Evolutionary conservation across 352 stramenopile genomes (phyloP), one percentile per base, ranked within the genome.

Genomic region (Globisporangium middletonii): DNA sequence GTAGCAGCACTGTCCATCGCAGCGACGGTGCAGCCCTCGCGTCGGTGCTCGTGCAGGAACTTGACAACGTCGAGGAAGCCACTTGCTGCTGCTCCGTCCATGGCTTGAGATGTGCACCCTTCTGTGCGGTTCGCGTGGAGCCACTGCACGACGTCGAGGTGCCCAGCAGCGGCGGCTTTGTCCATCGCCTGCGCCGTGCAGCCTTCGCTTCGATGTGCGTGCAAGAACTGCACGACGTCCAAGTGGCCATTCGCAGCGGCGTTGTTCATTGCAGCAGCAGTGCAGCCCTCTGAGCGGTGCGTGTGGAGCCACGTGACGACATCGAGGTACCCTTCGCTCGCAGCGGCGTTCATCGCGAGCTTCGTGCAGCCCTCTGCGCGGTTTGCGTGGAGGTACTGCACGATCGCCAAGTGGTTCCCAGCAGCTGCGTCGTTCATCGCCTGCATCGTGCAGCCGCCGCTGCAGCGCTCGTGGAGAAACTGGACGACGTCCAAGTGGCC

Each of bases 341-440:
- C 53, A 43, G 53, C 53, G 1, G 8, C 27, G 53, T 42, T 45
- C 53, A 58, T 58, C 28, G 67, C 52, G 16, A 68, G 65, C 8
- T 57, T 72, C 54, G 71, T 69, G 23, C 70, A 64, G 12, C 50
- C 50, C 41, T 69, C 50, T 23, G 65, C 63, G 28, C 61, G 73
- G 49, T 77, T 53, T 15, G 59, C 37, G n/a, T 72, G 69, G 7
- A 84, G 59, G 51, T 68, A 79, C 49, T 66, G 49, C 16, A 82
- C 48, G 2, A 70, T 68, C 23, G 71, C 62, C 12, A 82, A 41
- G 47, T 80, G 68, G 3, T 67, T 65, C 23, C 70, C 59, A 51
- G 67, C 60, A 1, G 75, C 72, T 9, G 75, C 72, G 47, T 64
- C 66, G 42, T 67, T 42, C 62, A 68, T 64, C 26, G 62, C 62